Evolutionary conservation across 2,329 filamentous ascomycete genomes (phyloP).

Genomic region (Magnaporthiopsis incrustans): DNA sequence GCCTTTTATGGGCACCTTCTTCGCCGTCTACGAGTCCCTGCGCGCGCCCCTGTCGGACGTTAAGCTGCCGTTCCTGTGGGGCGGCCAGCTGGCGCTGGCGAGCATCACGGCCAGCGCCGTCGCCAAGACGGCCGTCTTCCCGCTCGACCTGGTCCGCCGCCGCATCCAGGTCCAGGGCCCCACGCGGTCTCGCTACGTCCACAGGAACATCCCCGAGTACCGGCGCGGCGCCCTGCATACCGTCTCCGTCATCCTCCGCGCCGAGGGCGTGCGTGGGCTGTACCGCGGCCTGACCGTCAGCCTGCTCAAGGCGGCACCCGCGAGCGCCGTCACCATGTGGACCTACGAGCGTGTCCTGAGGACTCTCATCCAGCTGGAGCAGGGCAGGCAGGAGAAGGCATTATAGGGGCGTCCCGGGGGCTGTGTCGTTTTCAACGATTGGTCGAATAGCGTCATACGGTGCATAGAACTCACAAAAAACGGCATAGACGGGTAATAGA

Average conservation of each 20-base stretch:
- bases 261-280: constrained; percentile 70
- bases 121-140: constrained; percentile 86
- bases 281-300: constrained; percentile 87
- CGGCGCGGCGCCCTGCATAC: constrained; percentile 56
- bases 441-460: not conserved
- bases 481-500: not conserved
- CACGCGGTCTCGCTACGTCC: constrained; percentile 68
- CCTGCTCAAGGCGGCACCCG: constrained; percentile 87
- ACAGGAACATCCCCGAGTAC: constrained; percentile 84
- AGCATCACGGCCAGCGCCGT: constrained; percentile 72
- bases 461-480: not conserved
- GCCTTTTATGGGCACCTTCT: constrained; percentile 96
- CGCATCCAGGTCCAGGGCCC: constrained; percentile 93
- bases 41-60: constrained; percentile 49
- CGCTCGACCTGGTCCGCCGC: constrained; percentile 86
- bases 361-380: constrained; percentile 38
- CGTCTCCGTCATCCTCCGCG: constrained; percentile 56
- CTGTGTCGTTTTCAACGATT: not conserved
- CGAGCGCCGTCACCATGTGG: constrained; percentile 89
- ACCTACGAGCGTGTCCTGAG: constrained; percentile 75
- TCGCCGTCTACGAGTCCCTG: constrained; percentile 76
- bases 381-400: constrained; percentile 12
- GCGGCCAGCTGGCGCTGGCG: constrained; percentile 74
- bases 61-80: constrained; percentile 49
- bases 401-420: constrained; percentile 1